Evolutionary conservation across 805 yeast genomes (phyloP).

Genomic region (Cyberlindnera mississippiensis): DNA sequence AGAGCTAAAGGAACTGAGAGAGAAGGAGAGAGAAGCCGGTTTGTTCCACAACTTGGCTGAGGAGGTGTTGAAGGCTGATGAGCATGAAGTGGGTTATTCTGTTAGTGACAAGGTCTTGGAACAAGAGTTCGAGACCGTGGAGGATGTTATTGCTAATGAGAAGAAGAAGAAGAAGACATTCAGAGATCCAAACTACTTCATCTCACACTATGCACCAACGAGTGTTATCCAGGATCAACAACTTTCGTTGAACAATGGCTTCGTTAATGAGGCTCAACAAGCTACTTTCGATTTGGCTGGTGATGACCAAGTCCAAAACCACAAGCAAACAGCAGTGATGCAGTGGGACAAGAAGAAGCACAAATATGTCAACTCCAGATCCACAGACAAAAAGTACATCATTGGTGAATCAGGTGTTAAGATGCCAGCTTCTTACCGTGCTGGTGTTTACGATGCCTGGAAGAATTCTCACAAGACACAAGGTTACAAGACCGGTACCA

Average conservation of each 20-base stretch:
- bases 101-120: slow-evolving; percentile 38
- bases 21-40: slow-evolving; percentile 73
- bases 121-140: slow-evolving; percentile 39
- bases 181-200: slow-evolving; percentile 74
- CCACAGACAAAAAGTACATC: slow-evolving; percentile 80
- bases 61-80: slow-evolving; percentile 56
- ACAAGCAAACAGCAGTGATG: slow-evolving; percentile 64
- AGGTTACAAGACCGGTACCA: slow-evolving; percentile 51
- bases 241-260: slow-evolving; percentile 52
- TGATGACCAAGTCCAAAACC: slow-evolving; percentile 64
- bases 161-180: slow-evolving; percentile 40
- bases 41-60: slow-evolving; percentile 69
- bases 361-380: slow-evolving; percentile 76
- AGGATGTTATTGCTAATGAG: slow-evolving; percentile 29
- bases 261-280: slow-evolving; percentile 76
- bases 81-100: slow-evolving; percentile 45
- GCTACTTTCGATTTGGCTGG: slow-evolving; percentile 86
- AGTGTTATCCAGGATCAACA: slow-evolving; percentile 80
- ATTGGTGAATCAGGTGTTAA: slow-evolving; percentile 92
- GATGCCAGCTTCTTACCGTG: slow-evolving; percentile 85
- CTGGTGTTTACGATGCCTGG: slow-evolving; percentile 95
- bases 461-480: slow-evolving; percentile 61
- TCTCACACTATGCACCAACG: slow-evolving; percentile 87
- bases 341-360: slow-evolving; percentile 94
- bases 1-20: slow-evolving; percentile 64